phyloP scores from a whole-genome alignment of 805 yeast species.

The Ogataea kodamae region DNA sequence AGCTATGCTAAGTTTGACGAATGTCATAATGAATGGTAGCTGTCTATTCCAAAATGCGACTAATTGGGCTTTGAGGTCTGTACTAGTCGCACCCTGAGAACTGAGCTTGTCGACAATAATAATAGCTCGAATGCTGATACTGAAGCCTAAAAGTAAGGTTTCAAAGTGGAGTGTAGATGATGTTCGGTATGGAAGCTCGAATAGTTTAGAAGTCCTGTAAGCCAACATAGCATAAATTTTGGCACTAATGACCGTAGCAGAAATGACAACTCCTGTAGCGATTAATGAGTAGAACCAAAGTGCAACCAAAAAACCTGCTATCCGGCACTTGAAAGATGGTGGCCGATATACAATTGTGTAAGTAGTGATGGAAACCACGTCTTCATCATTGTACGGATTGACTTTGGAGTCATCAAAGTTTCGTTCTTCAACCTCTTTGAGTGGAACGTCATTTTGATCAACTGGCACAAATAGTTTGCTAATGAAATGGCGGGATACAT shows the following conservation, averaged over 20 bases:
- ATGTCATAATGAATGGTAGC: too few relatives aligned
- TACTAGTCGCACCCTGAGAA: too few relatives aligned
- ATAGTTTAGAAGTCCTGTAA: too few relatives aligned
- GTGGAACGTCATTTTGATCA: conserved; percentile 67
- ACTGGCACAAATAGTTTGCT: conserved; percentile 76
- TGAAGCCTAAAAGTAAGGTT: too few relatives aligned
- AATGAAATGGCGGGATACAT: conserved; percentile 60
- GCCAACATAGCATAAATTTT: conserved; percentile 10
- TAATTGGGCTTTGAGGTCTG: too few relatives aligned
- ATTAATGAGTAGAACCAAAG: conserved; percentile 46
- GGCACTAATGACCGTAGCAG: conserved; percentile 21
- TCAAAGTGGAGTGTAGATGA: too few relatives aligned
- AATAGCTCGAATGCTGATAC: too few relatives aligned
- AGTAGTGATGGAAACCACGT: conserved; percentile 31
- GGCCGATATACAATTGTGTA: conserved; percentile 86
- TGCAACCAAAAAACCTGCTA: conserved; percentile 43
- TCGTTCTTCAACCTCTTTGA: conserved; percentile 39
- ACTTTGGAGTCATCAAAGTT: conserved; percentile 26
- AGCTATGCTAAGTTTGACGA: too few relatives aligned
- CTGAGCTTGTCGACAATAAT: too few relatives aligned
- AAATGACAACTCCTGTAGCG: too few relatives aligned
- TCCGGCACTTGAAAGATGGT: conserved; percentile 62
- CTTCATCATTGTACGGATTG: conserved; percentile 36
- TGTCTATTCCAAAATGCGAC: too few relatives aligned
- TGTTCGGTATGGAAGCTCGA: too few relatives aligned